Conservation (phyloP, 306 rosid genomes). For the Casuarina glauca region DNA sequence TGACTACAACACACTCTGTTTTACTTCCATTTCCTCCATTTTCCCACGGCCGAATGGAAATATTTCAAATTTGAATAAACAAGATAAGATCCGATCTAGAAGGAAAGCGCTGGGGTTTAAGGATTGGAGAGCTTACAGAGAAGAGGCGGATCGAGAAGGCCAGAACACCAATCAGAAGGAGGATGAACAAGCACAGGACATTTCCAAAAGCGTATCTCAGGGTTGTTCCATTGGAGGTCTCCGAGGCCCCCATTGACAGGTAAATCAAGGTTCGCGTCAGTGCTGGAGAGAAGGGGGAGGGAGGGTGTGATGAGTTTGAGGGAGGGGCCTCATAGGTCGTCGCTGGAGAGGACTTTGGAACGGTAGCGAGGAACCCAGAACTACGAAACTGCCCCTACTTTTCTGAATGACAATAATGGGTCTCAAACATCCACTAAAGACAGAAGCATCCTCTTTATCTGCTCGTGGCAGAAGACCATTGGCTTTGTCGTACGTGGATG, state of each 20-base stretch:
- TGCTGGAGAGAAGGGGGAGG: slow-evolving; percentile 12
- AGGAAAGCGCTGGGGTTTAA: slow-evolving; percentile 12
- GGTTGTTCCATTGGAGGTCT: slow-evolving; percentile 45
- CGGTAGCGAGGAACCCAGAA: neutral
- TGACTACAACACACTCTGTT: neutral
- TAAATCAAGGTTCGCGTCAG: slow-evolving; percentile 39
- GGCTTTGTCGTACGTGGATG: neutral
- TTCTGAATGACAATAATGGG: slow-evolving; percentile 17
- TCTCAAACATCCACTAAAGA: neutral
- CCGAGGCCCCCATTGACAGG: slow-evolving; percentile 95
- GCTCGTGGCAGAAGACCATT: slow-evolving; percentile 9
- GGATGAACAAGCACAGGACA: slow-evolving; percentile 81
- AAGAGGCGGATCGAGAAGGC: slow-evolving; percentile 99
- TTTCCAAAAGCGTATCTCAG: slow-evolving; percentile 82
- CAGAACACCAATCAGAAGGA: slow-evolving; percentile 91
- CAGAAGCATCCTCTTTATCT: neutral
- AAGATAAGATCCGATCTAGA: slow-evolving; percentile 41
- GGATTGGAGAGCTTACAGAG: slow-evolving; percentile 73
- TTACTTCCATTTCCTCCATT: neutral
- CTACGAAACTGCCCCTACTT: slow-evolving; percentile 3
- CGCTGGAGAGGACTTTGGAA: slow-evolving; percentile 24
- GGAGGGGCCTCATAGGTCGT: slow-evolving; percentile 34
- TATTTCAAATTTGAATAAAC: neutral
- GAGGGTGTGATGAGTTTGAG: neutral
- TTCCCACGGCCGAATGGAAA: slow-evolving; percentile 14